Evolutionary conservation across 2,329 filamentous ascomycete species (phyloP), one percentile per base, ranked within the genome.

Genomic region (Pseudocercospora vitis): DNA sequence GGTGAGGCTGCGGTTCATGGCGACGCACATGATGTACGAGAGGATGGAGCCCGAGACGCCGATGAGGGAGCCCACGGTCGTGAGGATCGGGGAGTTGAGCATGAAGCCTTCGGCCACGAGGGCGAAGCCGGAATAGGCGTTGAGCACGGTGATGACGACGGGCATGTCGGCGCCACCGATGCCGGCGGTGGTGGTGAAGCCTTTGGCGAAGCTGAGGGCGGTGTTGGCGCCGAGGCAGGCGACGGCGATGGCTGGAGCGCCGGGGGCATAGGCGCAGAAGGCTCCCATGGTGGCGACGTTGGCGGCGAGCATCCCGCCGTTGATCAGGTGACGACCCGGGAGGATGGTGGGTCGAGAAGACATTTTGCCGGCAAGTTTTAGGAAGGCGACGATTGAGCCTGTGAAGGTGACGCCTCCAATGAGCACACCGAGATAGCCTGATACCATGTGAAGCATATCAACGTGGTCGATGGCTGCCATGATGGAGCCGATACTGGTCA

Each of bases 91-190:
- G 55, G 95, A 95, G 62, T 94, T 85, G 11, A 96, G 78, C 91
- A 96, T 96, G 69, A 95, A 86, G 0, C 91, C 91, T 71, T 96
- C 90, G 0, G 91, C 90, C 0, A 96, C 89, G 2, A 96, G 79
- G 0, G 91, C 91, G 53, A 95, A 96, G 9, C 91, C 91, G 44
- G 88, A 92, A 69, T 95, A 95, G 0, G 90, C 90, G 63, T 95
- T 96, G 16, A 96, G 74, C 1, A 95, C 90, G 0, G 89, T 95
- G 59, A 95, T 95, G 26, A 94, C 89, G 4, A 95, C 89, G 11
- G 87, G 90, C 90, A 95, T 95, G 66, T 96, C 91, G 9, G 90
- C 90, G n/a, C 90, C 91, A 18, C 91, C 91, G 65, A 96, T 95
- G 0, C 89, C 89, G 1, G 90, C 81, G 0, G 91, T 95, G 0